Evolutionary conservation across 805 yeast genomes (phyloP), one percentile per base, ranked within the genome.

Genomic region (Metschnikowia amazonensis): DNA sequence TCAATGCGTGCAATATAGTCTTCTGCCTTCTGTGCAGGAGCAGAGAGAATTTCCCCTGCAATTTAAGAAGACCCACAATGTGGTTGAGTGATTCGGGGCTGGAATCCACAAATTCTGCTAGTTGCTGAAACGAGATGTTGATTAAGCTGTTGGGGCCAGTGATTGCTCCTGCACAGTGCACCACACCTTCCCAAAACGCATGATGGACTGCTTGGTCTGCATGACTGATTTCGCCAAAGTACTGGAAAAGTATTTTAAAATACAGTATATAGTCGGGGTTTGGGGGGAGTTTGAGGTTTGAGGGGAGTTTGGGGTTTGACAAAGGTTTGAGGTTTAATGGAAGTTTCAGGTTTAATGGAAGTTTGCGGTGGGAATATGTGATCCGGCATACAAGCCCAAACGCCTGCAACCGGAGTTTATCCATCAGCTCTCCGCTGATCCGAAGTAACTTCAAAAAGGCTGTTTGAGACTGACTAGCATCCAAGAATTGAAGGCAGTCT

Each of bases 361-460:
- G n/a, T n/a, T n/a, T n/a, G n/a, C n/a, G n/a, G n/a, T n/a, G n/a
- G n/a, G n/a, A n/a, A 21, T 13, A 13, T 21, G 5, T 7, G 17
- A 72, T 29, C 7, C 35, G 44, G 13, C 60, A 35, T 4, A 81
- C 51, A n/a, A 80, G 50, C 5, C 39, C 28, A 6, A 76, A 56
- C 0, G 89, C 67, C 7, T 57, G 57, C 0, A 54, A 20, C 40
- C 89, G 65, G 4, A 84, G 59, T 42, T 68, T 75, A 47, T 78
- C 85, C 45, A 84, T 77, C 3, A 80, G 70, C 58, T 88, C 96
- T 1, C 82, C 80, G 0, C 82, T 60, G 18, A 88, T 60, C 32
- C 92, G 61, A 24, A 84, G 51, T 18, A 84, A 58, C 38, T 67
- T 74, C 9, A 72, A 51, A 18, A 10, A 4, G 20, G 34, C 42